A percentile compares a stretch with the other conserved stretches of the same genome.
Conservation (phyloP, 1,284 basidiomycete genomes). For the Hypsizygus ulmarius region DNA sequence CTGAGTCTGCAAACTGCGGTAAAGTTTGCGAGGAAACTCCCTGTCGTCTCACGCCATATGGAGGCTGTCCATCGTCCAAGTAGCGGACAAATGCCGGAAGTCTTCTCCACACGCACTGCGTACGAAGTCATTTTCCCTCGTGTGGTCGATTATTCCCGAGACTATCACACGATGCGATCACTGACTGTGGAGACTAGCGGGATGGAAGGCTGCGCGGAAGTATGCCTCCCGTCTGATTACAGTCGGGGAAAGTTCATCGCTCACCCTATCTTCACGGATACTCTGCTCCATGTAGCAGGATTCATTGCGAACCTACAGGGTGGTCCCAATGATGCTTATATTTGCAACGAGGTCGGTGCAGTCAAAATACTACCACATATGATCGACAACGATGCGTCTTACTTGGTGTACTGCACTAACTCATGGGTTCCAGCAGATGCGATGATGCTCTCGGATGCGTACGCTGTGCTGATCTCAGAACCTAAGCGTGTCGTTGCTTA, state of each 20-base stretch:
- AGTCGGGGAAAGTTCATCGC: slow-evolving; percentile 36
- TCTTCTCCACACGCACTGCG: slow-evolving; percentile 52
- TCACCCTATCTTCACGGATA: slow-evolving; percentile 63
- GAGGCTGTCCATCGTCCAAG: slow-evolving; percentile 27
- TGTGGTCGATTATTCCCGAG: slow-evolving; percentile 59
- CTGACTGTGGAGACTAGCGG: slow-evolving; percentile 48
- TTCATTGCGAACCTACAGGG: slow-evolving; percentile 63
- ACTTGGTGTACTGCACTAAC: slow-evolving; percentile 52
- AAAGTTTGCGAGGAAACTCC: slow-evolving; percentile 39
- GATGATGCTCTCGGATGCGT: slow-evolving; percentile 47
- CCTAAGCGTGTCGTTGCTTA: slow-evolving; percentile 47
- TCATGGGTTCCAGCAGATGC: slow-evolving; percentile 41
- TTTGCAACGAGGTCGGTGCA: slow-evolving; percentile 55
- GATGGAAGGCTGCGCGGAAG: slow-evolving; percentile 51
- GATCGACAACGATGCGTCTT: slow-evolving; percentile 40
- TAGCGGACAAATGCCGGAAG: slow-evolving; percentile 34
- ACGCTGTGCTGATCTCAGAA: slow-evolving; percentile 40
- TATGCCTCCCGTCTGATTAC: slow-evolving; percentile 39
- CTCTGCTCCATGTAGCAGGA: slow-evolving; percentile 64
- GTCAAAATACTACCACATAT: slow-evolving; percentile 44
- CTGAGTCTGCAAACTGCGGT: slow-evolving; percentile 28
- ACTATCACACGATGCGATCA: slow-evolving; percentile 56
- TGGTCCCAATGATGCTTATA: slow-evolving; percentile 50
- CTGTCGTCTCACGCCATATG: slow-evolving; percentile 36
- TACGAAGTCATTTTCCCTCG: slow-evolving; percentile 69